phyloP scores from a whole-genome alignment of 2,329 filamentous ascomycete species.

The Aspergillus oerlinghausenensis region DNA sequence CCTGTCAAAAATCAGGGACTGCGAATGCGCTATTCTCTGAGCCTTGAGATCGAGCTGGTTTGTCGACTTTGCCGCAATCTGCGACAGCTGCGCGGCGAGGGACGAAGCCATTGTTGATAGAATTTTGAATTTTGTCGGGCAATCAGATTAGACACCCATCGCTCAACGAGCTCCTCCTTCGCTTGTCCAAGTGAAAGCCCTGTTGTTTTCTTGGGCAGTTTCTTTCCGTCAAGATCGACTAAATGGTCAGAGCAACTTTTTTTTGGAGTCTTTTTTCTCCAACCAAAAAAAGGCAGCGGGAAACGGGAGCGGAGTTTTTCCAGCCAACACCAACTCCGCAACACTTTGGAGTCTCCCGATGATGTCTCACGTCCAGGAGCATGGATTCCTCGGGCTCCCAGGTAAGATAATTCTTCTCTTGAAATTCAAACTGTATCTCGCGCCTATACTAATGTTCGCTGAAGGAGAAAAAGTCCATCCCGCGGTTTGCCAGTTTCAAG shows the following conservation, averaged over 20 bases:
- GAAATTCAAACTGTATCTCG: not conserved
- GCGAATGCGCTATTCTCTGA: slow-evolving; percentile 84
- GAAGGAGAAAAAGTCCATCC: slow-evolving; percentile 46
- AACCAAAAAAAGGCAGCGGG: slow-evolving; percentile 15
- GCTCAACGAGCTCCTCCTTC: slow-evolving; percentile 10
- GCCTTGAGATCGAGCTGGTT: slow-evolving; percentile 88
- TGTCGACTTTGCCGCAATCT: slow-evolving; percentile 84
- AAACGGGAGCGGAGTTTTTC: slow-evolving; percentile 23
- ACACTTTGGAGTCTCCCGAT: slow-evolving; percentile 8
- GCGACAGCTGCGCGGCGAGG: slow-evolving; percentile 88
- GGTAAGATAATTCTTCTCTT: slow-evolving; percentile 21
- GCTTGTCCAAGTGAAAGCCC: not conserved
- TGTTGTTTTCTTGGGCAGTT: slow-evolving; percentile 4
- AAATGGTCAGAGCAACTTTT: slow-evolving; percentile 26
- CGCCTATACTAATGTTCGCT: slow-evolving; percentile 1
- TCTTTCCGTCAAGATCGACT: slow-evolving; percentile 11
- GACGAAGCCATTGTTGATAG: slow-evolving; percentile 66
- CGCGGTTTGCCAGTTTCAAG: slow-evolving; percentile 73
- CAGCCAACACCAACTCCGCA: slow-evolving; percentile 15
- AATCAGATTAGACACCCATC: slow-evolving; percentile 14
- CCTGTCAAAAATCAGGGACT: slow-evolving; percentile 90
- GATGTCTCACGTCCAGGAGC: slow-evolving; percentile 20
- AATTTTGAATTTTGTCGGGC: slow-evolving; percentile 11
- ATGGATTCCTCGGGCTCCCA: slow-evolving; percentile 35
- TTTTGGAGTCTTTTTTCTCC: slow-evolving; percentile 21